Percentiles rank a stretch among this genome's conserved stretches.
These are phyloP conservation scores for Immersiella caudata DNA, from an alignment of 495 filamentous ascomycete species.

Conservation along the genomic window DNA sequence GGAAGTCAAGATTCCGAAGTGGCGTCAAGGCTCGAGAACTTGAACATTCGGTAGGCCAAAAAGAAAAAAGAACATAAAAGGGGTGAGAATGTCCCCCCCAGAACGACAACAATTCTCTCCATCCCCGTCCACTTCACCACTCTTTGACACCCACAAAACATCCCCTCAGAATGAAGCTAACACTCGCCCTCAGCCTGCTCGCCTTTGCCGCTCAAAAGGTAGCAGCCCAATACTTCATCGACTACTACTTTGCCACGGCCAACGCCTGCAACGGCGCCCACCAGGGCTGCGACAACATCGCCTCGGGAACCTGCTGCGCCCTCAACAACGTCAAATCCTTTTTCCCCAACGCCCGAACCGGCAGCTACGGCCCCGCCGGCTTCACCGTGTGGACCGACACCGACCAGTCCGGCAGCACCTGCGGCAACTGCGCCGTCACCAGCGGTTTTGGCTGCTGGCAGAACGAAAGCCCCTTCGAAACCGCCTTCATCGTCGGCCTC, in stretches of 20 bases:
- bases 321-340: neutral
- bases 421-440: constrained; percentile 2
- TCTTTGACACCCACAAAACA: neutral
- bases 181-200: constrained; percentile 5
- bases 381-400: constrained; percentile 13
- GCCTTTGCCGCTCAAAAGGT: constrained; percentile 3
- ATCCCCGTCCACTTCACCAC: neutral
- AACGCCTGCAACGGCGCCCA: neutral
- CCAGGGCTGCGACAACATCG: constrained; percentile 9
- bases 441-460: constrained; percentile 9
- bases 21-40: neutral
- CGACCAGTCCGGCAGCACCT: neutral
- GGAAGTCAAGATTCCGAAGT: neutral
- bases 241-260: neutral
- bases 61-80: constrained; percentile 10
- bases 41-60: too few species aligned
- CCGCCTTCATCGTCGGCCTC: constrained; percentile 11
- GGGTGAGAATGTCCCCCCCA: neutral
- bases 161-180: constrained; percentile 9
- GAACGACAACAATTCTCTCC: neutral
- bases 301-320: constrained; percentile 5
- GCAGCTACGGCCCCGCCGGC: constrained; percentile 6
- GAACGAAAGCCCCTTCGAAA: constrained; percentile 7
- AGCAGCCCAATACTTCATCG: constrained; percentile 3
- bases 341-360: neutral